Percentiles rank a stretch among this genome's conserved stretches.
Conservation (phyloP, 192 early-diverging fungal genomes). For the Funneliformis mosseae region DNA sequence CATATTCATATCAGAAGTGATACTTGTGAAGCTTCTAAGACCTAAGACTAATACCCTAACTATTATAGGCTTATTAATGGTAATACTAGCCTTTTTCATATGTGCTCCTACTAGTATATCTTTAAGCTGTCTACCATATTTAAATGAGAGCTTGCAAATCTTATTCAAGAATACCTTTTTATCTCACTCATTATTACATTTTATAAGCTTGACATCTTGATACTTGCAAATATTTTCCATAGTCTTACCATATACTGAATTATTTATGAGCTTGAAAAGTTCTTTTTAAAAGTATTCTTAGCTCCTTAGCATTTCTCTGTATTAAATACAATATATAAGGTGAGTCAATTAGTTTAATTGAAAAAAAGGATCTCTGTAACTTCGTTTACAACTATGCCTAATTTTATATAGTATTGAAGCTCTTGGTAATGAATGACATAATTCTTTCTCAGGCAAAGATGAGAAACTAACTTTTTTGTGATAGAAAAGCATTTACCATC, state of each 20-base stretch:
- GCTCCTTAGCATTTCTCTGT: background rate
- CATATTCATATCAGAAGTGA: constrained; percentile 6
- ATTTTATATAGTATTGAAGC: constrained; percentile 16
- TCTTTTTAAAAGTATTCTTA: background rate
- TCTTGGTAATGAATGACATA: constrained; percentile 24
- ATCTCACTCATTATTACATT: too few species aligned
- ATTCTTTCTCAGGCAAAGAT: too few species aligned
- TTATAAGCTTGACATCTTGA: too few species aligned
- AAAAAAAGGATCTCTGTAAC: constrained; percentile 10
- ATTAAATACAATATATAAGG: too few species aligned
- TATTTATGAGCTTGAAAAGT: constrained; percentile 9
- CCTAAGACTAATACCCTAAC: constrained; percentile 1
- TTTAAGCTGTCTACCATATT: too few species aligned
- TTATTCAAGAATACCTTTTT: too few species aligned
- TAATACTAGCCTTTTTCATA: too few species aligned
- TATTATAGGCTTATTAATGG: too few species aligned
- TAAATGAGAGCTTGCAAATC: too few species aligned
- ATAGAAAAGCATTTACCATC: background rate
- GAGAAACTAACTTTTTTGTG: background rate
- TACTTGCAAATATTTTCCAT: too few species aligned
- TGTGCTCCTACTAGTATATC: too few species aligned
- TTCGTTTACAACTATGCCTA: constrained; percentile 18
- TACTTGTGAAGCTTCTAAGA: constrained; percentile 13
- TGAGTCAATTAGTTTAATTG: background rate
- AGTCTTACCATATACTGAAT: too few species aligned